Conservation (phyloP, 2,329 filamentous ascomycete genomes). For the Phialocephala sp. region DNA sequence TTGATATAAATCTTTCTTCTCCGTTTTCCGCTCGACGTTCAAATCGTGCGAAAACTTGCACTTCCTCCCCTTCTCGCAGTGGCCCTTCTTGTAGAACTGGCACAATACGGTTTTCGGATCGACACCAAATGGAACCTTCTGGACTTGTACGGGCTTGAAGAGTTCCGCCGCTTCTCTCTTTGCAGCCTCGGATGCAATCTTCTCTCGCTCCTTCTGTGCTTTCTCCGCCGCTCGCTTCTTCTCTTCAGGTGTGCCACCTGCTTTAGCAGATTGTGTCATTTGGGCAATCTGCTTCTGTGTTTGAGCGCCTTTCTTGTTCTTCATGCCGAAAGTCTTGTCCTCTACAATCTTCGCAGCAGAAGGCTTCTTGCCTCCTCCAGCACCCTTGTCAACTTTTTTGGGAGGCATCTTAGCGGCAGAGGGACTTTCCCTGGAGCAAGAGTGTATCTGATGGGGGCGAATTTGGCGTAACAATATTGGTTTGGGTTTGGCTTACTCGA, state of each 20-base stretch:
- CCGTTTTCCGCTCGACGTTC: constrained; percentile 85
- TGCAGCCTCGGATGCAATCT: constrained; percentile 86
- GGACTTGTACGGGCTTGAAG: constrained; percentile 89
- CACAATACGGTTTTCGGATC: constrained; percentile 98
- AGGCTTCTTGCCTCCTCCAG: constrained; percentile 60
- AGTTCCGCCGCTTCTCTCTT: constrained; percentile 80
- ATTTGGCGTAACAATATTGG: background rate
- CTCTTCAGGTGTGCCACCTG: constrained; percentile 81
- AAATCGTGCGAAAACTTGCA: constrained; percentile 98
- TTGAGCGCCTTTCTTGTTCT: constrained; percentile 96
- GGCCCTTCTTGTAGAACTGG: constrained; percentile 95
- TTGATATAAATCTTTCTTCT: constrained; percentile 90
- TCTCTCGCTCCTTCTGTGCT: constrained; percentile 78
- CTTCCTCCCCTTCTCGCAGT: constrained; percentile 96
- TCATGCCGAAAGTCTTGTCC: constrained; percentile 99
- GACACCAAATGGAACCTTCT: constrained; percentile 97
- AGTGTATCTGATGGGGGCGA: constrained; percentile 18
- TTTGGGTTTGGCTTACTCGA: constrained; percentile 1
- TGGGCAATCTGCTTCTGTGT: constrained; percentile 92
- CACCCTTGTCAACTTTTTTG: constrained; percentile 60
- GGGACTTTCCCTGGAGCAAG: constrained; percentile 6
- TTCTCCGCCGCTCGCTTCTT: constrained; percentile 78
- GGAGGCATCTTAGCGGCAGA: constrained; percentile 68
- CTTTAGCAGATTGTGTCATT: constrained; percentile 74
- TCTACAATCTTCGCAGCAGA: constrained; percentile 65